Evolutionary conservation across 495 filamentous ascomycete species (phyloP).

Genomic region (Collariella sp.): DNA sequence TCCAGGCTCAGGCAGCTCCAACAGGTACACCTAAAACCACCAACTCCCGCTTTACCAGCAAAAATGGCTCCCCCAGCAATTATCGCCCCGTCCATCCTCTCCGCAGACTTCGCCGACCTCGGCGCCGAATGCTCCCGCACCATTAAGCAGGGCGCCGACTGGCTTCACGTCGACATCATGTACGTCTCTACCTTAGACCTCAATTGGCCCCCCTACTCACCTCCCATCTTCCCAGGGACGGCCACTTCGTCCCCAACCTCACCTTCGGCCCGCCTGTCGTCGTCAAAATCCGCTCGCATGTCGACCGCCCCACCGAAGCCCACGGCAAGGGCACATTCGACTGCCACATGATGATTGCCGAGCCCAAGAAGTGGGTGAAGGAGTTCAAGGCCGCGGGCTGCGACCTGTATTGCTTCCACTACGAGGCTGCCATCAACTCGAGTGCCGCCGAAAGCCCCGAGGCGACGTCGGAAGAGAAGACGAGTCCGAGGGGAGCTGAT

Average conservation of each 20-base stretch:
- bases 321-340: constrained; percentile 86
- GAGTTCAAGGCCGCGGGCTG: constrained; percentile 91
- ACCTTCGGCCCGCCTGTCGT: constrained; percentile 93
- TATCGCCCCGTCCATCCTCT: constrained; percentile 94
- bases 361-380: constrained; percentile 97
- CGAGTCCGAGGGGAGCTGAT: constrained; percentile 78
- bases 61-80: constrained; percentile 81
- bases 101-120: constrained; percentile 85
- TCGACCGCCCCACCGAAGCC: constrained; percentile 45
- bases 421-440: constrained; percentile 82
- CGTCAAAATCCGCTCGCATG: constrained; percentile 79
- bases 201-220: not conserved
- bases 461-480: constrained; percentile 53
- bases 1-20: not conserved
- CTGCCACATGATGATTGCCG: constrained; percentile 99
- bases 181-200: constrained; percentile 19
- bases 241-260: constrained; percentile 97
- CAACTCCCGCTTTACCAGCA: not conserved
- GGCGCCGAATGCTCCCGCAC: constrained; percentile 75
- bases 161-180: constrained; percentile 90
- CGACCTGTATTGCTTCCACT: constrained; percentile 98
- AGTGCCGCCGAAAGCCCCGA: constrained; percentile 75
- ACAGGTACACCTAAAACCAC: not conserved
- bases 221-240: constrained; percentile 48
- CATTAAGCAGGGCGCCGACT: constrained; percentile 77